These are phyloP conservation scores for Penicillium longicatenatum DNA, from an alignment of 495 filamentous ascomycete species.

Conservation along the genomic window DNA sequence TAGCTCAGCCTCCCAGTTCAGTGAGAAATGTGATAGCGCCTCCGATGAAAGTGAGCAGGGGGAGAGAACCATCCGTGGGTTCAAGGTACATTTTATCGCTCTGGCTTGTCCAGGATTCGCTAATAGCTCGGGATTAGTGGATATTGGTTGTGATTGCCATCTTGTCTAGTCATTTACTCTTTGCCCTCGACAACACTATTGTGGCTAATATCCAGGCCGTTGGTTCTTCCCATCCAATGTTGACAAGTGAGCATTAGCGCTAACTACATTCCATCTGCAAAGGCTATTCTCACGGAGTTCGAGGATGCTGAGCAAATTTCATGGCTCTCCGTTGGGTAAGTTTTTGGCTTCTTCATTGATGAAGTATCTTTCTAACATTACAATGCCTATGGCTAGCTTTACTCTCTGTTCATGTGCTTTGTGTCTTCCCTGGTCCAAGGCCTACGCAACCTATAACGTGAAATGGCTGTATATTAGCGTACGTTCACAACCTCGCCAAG, in stretches of 20 bases:
- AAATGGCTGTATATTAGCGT: neutral
- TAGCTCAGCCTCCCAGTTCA: neutral
- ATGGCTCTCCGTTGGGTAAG: conserved; percentile 2
- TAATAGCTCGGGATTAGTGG: neutral
- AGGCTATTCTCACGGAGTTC: neutral
- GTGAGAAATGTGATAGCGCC: neutral
- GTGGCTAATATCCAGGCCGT: conserved; percentile 57
- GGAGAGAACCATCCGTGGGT: neutral
- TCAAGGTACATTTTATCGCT: neutral
- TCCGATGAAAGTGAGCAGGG: neutral
- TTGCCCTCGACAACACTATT: conserved; percentile 60
- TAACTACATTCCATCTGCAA: conserved; percentile 43
- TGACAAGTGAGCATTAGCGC: conserved; percentile 36
- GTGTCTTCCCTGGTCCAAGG: conserved; percentile 30
- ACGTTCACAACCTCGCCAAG: neutral
- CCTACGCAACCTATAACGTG: conserved; percentile 30
- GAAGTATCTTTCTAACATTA: conserved; percentile 34
- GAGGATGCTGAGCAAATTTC: neutral
- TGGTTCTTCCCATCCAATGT: conserved; percentile 36
- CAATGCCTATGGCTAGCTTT: conserved; percentile 39
- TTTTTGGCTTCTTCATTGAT: neutral
- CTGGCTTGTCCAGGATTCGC: neutral
- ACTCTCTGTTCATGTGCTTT: conserved; percentile 18
- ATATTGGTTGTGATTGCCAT: conserved; percentile 1
- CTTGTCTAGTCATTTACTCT: conserved; percentile 42